These are phyloP conservation scores for Sonneratia alba DNA, from an alignment of 345 rosid species.

Conservation along the genomic window DNA sequence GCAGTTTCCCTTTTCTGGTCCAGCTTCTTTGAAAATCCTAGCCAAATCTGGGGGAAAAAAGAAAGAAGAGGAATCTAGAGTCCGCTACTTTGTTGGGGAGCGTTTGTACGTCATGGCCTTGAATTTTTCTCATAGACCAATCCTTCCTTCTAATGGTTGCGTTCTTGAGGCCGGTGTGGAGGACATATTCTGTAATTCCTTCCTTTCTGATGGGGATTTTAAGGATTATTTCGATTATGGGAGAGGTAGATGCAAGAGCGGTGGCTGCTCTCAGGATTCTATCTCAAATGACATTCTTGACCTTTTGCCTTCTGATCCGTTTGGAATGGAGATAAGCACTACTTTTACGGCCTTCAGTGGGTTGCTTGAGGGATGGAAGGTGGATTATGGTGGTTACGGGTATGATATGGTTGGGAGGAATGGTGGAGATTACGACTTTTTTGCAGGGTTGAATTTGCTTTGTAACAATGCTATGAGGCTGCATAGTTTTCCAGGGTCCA, in stretches of 20 bases:
- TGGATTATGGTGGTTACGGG: constrained; percentile 39
- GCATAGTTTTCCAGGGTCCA: constrained; percentile 39
- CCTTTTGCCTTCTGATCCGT: constrained; percentile 88
- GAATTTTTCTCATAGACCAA: constrained; percentile 70
- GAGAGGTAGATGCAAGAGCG: constrained; percentile 35
- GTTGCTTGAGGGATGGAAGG: constrained; percentile 86
- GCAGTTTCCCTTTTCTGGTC: not conserved
- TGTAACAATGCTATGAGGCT: constrained; percentile 75
- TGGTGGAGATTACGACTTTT: constrained; percentile 44
- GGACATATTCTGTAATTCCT: constrained; percentile 26
- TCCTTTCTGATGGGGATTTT: constrained; percentile 32
- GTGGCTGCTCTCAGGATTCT: constrained; percentile 53
- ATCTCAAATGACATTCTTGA: constrained; percentile 72
- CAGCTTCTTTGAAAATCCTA: not conserved
- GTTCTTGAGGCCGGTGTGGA: constrained; percentile 42
- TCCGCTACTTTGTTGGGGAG: constrained; percentile 16
- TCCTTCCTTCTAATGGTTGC: constrained; percentile 54
- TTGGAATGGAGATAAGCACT: constrained; percentile 75
- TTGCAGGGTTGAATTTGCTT: constrained; percentile 67
- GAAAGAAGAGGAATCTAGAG: constrained; percentile 10
- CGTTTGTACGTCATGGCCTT: constrained; percentile 51
- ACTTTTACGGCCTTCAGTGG: constrained; percentile 78
- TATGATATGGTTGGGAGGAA: constrained; percentile 30
- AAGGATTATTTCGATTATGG: constrained; percentile 59
- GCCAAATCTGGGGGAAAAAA: not conserved